Evolutionary conservation across 805 yeast genomes (phyloP), one percentile per base, ranked within the genome.

Genomic region (Yamadazyma endophytica): DNA sequence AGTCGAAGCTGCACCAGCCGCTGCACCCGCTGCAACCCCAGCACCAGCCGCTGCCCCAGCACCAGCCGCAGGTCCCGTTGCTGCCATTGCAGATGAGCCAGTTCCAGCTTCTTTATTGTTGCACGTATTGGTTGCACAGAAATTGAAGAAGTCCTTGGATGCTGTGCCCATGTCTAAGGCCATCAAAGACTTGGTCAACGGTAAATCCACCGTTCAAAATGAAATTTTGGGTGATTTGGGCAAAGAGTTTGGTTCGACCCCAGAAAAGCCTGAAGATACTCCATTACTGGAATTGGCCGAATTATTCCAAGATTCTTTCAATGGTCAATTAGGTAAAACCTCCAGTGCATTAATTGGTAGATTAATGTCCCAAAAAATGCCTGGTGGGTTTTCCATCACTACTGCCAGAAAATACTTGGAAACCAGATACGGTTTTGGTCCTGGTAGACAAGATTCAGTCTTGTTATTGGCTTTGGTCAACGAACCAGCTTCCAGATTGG

Each of bases 211-310:
- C 13, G 90, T 92, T 28, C 99, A 92, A 68, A 92, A 92, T 64
- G 99, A 92, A 72, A 92, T 92, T 48, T 76, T 92, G 49, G 99
- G 99, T 73, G 99, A 92, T 55, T 74, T 92, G 52, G 97, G 97
- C 56, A 92, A 92, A 65, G 99, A 92, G 68, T 92, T 92, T 54
- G 97, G 97, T 51, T 66, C 92, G 26, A 89, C 97, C 29, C 99
- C 99, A 25, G 99, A 92, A 66, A 92, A 92, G 66, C 97, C 99
- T 41, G 99, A 92, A 67, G 99, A 92, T 56, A 84, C 95, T 25
- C 98, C 98, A 40, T 74, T 92, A 49, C 84, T 78, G 54, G 99
- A 92, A 64, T 78, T 92, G 58, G 97, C 97, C 29, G 97, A 87
- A 55, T 80, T 77, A 50, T 86, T 92, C 77, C 96, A 90, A 68